phyloP scores from a whole-genome alignment of 257 asterid genomes.

The Ocimum tenuiflorum region DNA sequence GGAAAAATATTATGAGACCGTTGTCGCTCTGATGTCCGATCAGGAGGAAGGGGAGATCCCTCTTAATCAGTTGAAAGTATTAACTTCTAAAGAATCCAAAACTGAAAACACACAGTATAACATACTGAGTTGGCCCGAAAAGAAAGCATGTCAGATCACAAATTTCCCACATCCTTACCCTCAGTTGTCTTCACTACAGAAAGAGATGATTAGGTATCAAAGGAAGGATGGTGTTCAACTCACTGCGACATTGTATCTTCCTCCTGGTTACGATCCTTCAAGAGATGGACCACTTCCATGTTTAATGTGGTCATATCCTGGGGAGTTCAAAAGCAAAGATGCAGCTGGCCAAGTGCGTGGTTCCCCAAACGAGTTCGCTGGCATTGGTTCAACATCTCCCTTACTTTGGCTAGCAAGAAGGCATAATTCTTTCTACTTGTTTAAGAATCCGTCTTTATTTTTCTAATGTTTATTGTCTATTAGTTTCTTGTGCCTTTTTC shows the following conservation, averaged over 20 bases:
- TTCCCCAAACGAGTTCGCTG: slow-evolving; percentile 96
- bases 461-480: not conserved
- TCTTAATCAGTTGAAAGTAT: slow-evolving; percentile 49
- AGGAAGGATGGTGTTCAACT: slow-evolving; percentile 98
- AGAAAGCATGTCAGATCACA: slow-evolving; percentile 74
- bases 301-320: slow-evolving; percentile 98
- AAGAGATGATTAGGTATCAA: slow-evolving; percentile 90
- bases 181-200: slow-evolving; percentile 76
- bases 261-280: slow-evolving; percentile 82
- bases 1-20: slow-evolving; percentile 75
- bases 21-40: slow-evolving; percentile 81
- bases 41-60: slow-evolving; percentile 61
- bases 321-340: slow-evolving; percentile 96
- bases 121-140: slow-evolving; percentile 81
- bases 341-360: slow-evolving; percentile 99
- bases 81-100: slow-evolving; percentile 89
- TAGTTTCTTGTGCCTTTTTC: slow-evolving; percentile 5
- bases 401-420: slow-evolving; percentile 95
- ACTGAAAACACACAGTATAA: slow-evolving; percentile 87
- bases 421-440: slow-evolving; percentile 28
- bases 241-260: slow-evolving; percentile 87
- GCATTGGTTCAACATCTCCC: slow-evolving; percentile 92
- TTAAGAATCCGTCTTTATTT: slow-evolving; percentile 2
- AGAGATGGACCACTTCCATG: slow-evolving; percentile 98
- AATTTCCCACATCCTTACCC: slow-evolving; percentile 97